Percentiles rank a stretch among this genome's conserved stretches.
Conservation (phyloP, 331 rosid species). For the Erythrophleum ivorense region DNA sequence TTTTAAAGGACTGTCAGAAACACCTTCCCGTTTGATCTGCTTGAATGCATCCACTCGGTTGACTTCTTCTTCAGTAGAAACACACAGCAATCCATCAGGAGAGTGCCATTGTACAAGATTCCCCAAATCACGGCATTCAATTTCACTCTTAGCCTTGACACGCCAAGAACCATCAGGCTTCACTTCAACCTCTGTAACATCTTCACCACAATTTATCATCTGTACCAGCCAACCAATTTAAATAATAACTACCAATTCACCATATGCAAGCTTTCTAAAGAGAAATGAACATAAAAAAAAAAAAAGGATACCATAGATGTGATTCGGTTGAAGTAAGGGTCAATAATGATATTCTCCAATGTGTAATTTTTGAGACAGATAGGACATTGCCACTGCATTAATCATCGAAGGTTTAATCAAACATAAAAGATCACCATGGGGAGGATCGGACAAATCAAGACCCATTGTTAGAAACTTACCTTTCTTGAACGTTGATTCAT, state of each 20-base stretch:
- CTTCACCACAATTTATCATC: slow-evolving; percentile 93
- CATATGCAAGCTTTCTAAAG: background rate
- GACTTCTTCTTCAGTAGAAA: slow-evolving; percentile 52
- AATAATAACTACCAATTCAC: slow-evolving; percentile 28
- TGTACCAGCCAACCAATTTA: slow-evolving; percentile 41
- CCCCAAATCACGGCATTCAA: slow-evolving; percentile 78
- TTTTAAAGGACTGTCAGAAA: slow-evolving; percentile 80
- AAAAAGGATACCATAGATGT: slow-evolving; percentile 68
- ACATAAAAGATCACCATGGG: slow-evolving; percentile 23
- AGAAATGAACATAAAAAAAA: slow-evolving; percentile 15
- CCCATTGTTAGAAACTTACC: slow-evolving; percentile 55
- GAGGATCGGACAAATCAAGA: slow-evolving; percentile 22
- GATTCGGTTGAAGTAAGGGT: slow-evolving; percentile 92
- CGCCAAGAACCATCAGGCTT: slow-evolving; percentile 99
- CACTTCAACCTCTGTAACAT: slow-evolving; percentile 87
- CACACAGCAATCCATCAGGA: slow-evolving; percentile 71
- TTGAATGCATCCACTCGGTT: slow-evolving; percentile 61
- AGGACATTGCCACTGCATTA: slow-evolving; percentile 99
- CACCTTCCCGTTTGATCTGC: slow-evolving; percentile 79
- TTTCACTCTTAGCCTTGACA: slow-evolving; percentile 81
- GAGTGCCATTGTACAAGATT: slow-evolving; percentile 79
- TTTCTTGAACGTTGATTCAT: slow-evolving; percentile 95
- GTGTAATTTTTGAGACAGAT: slow-evolving; percentile 90
- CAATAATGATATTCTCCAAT: slow-evolving; percentile 83
- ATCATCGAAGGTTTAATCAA: slow-evolving; percentile 48